phyloP scores from a whole-genome alignment of 495 filamentous ascomycete genomes.

The Echria macrotheca region DNA sequence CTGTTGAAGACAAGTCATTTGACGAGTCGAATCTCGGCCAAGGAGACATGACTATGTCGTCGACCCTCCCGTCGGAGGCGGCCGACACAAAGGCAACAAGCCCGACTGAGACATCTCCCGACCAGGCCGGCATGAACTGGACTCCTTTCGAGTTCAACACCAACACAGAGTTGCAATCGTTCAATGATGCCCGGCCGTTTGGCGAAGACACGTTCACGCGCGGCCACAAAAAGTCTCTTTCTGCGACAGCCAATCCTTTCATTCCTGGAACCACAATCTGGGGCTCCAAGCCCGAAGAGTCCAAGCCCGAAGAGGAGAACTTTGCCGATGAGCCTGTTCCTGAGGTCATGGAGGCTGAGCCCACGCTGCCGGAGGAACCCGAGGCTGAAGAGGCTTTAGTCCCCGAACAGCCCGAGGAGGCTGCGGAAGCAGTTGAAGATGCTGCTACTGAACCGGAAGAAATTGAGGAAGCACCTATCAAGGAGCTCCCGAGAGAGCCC shows the following conservation, averaged over 20 bases:
- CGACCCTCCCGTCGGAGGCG: constrained; percentile 39
- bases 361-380: no score
- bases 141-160: constrained; percentile 41
- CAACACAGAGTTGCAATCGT: constrained; percentile 31
- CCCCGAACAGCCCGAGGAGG: constrained; percentile 14
- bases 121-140: constrained; percentile 35
- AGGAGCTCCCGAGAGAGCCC: background rate
- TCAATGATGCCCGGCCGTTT: constrained; percentile 38
- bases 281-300: constrained; percentile 29
- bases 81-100: constrained; percentile 46
- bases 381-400: constrained; percentile 3
- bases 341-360: constrained; percentile 15
- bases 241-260: constrained; percentile 63
- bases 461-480: background rate
- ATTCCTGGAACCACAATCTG: constrained; percentile 50
- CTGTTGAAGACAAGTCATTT: constrained; percentile 32
- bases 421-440: constrained; percentile 12
- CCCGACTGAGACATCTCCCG: constrained; percentile 38
- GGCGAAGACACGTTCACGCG: constrained; percentile 33
- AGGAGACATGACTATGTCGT: constrained; percentile 40
- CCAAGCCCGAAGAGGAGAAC: constrained; percentile 35
- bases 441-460: no score
- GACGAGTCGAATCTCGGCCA: constrained; percentile 40
- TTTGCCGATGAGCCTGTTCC: constrained; percentile 35
- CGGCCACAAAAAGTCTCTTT: constrained; percentile 55